Evolutionary conservation across 1,284 basidiomycete genomes (phyloP).

Genomic region (Leccinum holopus): DNA sequence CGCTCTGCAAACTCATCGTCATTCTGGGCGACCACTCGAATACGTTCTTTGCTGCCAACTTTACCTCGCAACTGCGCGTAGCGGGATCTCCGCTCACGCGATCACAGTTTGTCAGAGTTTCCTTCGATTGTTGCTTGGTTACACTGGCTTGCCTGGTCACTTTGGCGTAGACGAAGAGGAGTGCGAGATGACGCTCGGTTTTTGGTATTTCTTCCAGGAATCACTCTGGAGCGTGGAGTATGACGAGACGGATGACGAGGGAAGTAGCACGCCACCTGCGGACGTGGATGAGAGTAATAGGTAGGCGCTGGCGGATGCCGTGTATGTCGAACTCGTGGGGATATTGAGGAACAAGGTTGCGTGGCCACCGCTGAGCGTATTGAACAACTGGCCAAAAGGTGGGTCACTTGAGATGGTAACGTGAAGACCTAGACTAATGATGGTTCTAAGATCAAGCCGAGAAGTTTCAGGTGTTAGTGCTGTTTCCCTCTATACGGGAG

Average conservation of each 20-base stretch:
- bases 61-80: slow-evolving; percentile 47
- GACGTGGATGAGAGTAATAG: slow-evolving; percentile 43
- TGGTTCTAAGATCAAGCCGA: slow-evolving; percentile 61
- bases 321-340: slow-evolving; percentile 76
- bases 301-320: slow-evolving; percentile 64
- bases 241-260: slow-evolving; percentile 46
- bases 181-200: slow-evolving; percentile 81
- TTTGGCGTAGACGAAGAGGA: slow-evolving; percentile 82
- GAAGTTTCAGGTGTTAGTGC: slow-evolving; percentile 68
- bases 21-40: slow-evolving; percentile 84
- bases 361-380: slow-evolving; percentile 54
- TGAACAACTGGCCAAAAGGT: slow-evolving; percentile 70
- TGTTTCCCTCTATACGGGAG: background rate
- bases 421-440: slow-evolving; percentile 10
- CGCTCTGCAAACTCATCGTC: slow-evolving; percentile 75
- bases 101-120: slow-evolving; percentile 67
- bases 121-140: slow-evolving; percentile 67
- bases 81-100: slow-evolving; percentile 30
- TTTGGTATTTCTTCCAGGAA: slow-evolving; percentile 90
- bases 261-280: slow-evolving; percentile 28
- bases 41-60: slow-evolving; percentile 70
- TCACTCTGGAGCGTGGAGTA: slow-evolving; percentile 77
- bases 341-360: slow-evolving; percentile 71
- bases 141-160: slow-evolving; percentile 73
- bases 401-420: slow-evolving; percentile 18